phyloP scores from a whole-genome alignment of 345 rosid genomes.

The Populus ilicifolia region DNA sequence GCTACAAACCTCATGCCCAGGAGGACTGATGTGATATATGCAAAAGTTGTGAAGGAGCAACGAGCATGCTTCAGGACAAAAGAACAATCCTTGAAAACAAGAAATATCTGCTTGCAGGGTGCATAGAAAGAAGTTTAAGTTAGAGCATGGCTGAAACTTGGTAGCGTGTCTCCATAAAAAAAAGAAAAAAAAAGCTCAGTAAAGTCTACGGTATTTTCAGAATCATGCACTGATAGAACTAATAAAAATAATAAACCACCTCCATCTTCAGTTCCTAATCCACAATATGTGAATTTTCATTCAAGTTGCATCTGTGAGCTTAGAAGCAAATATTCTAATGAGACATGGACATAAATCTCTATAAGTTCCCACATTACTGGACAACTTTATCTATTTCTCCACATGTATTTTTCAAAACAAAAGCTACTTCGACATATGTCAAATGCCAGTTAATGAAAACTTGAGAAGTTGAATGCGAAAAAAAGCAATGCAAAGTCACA shows the following conservation, averaged over 20 bases:
- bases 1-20: constrained; percentile 92
- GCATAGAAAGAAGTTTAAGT: constrained; percentile 10
- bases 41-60: constrained; percentile 93
- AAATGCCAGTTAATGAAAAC: neutral
- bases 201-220: neutral
- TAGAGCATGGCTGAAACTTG: neutral
- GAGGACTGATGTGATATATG: constrained; percentile 92
- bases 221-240: neutral
- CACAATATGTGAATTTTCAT: neutral
- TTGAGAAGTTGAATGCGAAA: neutral
- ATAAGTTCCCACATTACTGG: neutral
- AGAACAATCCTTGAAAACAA: constrained; percentile 86
- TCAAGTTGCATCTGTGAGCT: neutral
- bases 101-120: constrained; percentile 62
- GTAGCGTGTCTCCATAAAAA: neutral
- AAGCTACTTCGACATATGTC: neutral
- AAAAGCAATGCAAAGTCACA: neutral
- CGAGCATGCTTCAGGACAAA: constrained; percentile 84
- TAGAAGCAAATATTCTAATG: neutral
- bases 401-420: neutral
- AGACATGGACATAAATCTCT: constrained; percentile 3
- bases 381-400: neutral
- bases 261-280: neutral
- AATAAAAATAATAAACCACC: neutral
- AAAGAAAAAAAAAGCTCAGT: neutral